Evolutionary conservation across 495 filamentous ascomycete genomes (phyloP), one percentile per base, ranked within the genome.

Genomic region (Xylaria longipes): DNA sequence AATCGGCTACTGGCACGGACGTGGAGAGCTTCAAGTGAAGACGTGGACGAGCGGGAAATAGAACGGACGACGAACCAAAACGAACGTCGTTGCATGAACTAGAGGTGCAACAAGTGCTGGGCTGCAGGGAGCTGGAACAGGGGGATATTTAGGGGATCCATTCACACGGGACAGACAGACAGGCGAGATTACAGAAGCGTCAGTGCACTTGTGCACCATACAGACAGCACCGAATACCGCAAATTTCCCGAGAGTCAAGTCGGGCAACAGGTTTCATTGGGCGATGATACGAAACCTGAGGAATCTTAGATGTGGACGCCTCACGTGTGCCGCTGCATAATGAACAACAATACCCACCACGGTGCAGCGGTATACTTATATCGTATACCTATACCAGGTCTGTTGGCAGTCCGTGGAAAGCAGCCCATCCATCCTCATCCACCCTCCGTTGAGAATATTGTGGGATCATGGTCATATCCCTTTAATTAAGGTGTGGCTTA

Each of bases 21-120:
- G 27, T 17, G 17, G 60, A 17, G 9, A 15, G n/a, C 12, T 58
- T 25, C 35, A 33, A 46, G 63, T n/a, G 33, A 48, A 8, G 43
- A 69, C 43, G 29, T 33, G 27, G 37, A 50, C 50, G 33, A 29
- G 25, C 46, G 43, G 50, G 50, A 71, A 70, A 54, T 64, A 63
- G 48, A 65, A 37, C 69, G 69, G 69, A 71, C 45, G 25, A 71
- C 37, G 45, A 57, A 65, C 58, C 60, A 57, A 58, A 64, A 65
- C 31, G 61, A 71, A 65, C 69, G 69, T 65, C 48, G 60, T 43
- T 65, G 69, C 69, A 71, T 71, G 61, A 71, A 71, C 69, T 71
- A 57, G 45, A 70, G 68, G 37, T 29, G 57, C 22, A 62, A 46
- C 58, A 66, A 37, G 8, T 35, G 43, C 52, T 66, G 45, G 45